Evolutionary conservation across 768 basidiomycete species (phyloP), one percentile per base, ranked within the genome.

Genomic region (Chlorophyllum brunneum): DNA sequence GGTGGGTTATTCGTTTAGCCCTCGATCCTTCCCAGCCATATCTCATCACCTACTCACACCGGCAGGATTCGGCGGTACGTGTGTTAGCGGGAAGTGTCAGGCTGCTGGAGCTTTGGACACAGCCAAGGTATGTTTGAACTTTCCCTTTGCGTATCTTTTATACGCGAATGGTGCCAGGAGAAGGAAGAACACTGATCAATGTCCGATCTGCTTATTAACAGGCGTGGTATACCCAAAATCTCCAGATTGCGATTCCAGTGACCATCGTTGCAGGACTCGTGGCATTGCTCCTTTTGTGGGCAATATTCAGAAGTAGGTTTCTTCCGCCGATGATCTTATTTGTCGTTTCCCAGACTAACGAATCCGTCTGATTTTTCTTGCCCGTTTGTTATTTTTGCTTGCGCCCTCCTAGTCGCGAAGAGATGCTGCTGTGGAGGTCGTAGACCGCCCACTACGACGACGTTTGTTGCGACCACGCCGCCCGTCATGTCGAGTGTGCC

Each of bases 241-340:
- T 89, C 9, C 83, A 86, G 64, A 87, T 91, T 54, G 73, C 88
- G 22, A 86, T 92, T 59, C 88, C 90, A 16, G 79, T 92, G 49
- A 86, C 88, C 15, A 70, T 92, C 51, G 85, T 86, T 31, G 86
- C 73, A 23, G 86, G 79, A 13, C 63, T 92, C 48, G 56, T 90
- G 46, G 71, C 76, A 11, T 65, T 92, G 31, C 63, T 85, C 36
- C 62, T 87, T 51, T 55, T 92, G 45, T 82, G 73, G 70, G 68
- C 61, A 20, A 58, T 85, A 36, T 57, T 75, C 51, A 67, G 67
- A 61, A 61, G 81, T 78, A 48, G 42, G 75, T 68, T 22, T 42
- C 15, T 15, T 51, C 51, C 33, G 31, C 42, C 50, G 40, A 30
- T 43, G 24, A 15, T 24, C 13, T 30, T 37, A n/a, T 24, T 27